phyloP scores from a whole-genome alignment of 1,284 basidiomycete species.

The Fomitiporia mediterranea region DNA sequence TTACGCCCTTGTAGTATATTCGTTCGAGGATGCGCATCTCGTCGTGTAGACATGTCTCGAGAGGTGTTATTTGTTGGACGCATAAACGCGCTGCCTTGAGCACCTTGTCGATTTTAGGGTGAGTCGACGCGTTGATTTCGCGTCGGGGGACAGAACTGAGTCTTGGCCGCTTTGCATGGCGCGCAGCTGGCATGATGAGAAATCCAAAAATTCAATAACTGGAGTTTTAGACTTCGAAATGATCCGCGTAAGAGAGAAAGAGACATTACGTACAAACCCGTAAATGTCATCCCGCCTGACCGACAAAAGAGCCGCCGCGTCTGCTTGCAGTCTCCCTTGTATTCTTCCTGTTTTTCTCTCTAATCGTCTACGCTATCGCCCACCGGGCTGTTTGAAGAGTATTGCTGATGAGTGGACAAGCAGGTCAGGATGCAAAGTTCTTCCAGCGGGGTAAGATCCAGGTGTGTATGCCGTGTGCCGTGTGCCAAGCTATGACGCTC shows the following conservation, averaged over 20 bases:
- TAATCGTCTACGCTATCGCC: background rate
- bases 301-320: background rate
- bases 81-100: constrained; percentile 57
- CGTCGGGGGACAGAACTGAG: constrained; percentile 32
- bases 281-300: background rate
- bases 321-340: background rate
- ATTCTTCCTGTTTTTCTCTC: background rate
- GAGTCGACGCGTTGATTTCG: constrained; percentile 33
- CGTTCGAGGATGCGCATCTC: constrained; percentile 62
- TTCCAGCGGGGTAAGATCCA: constrained; percentile 90
- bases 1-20: constrained; percentile 74
- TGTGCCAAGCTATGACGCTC: too few relatives aligned
- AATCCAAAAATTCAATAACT: constrained; percentile 9
- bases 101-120: constrained; percentile 44
- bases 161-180: constrained; percentile 1
- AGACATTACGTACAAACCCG: background rate
- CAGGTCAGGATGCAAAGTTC: constrained; percentile 84
- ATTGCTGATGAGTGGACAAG: constrained; percentile 48
- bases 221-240: constrained; percentile 18
- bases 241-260: background rate
- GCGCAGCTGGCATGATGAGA: constrained; percentile 22
- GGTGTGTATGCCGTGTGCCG: constrained; percentile 41
- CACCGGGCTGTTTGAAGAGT: background rate
- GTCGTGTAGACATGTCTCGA: constrained; percentile 40
- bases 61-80: constrained; percentile 46